Evolutionary conservation across 2,329 filamentous ascomycete species (phyloP), one percentile per base, ranked within the genome.

Genomic region (Hymenoscyphus infarciens): DNA sequence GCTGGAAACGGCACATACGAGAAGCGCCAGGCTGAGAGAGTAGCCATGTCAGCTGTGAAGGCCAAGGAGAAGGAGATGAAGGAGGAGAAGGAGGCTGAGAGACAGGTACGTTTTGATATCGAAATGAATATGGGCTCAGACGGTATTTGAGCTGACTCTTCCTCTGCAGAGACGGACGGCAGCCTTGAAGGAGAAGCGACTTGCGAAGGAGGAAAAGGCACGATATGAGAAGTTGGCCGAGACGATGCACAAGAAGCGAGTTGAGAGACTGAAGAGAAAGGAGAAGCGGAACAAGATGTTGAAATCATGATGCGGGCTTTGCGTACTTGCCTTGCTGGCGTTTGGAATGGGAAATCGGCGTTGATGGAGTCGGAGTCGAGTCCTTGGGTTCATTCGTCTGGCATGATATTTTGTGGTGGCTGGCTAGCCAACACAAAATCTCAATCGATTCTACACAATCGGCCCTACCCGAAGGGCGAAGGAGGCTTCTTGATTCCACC

Each of bases 191-290:
- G 92, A 96, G 67, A 93, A 89, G 77, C 85, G 91, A 69, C 89
- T 87, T 22, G 90, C 88, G 59, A 98, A 97, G 83, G 93, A 92
- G 72, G 95, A 98, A 81, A 92, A 90, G 77, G 92, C 93, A 73
- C 83, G 94, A 69, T 98, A 94, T 75, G 91, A 92, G 76, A 91
- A 93, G 81, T 86, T 99, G 86, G 94, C 92, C 22, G 91, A 92
- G 79, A 98, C 95, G 81, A 98, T 99, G 95, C 94, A 98, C 80
- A 87, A 86, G 78, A 98, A 97, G 83, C 84, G 93, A 65, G 89
- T 98, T 13, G 95, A 99, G 79, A 86, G 95, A 71, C 78, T 97
- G 77, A 97, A 92, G 87, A 86, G 93, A 74, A 90, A 92, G 77
- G 95, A 99, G 82, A 98, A 98, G 87, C 87, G 95, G 74, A 99